These are phyloP conservation scores for Dictyostelium purpureum DNA, from an alignment of 78 protist species.

Conservation along the genomic window DNA sequence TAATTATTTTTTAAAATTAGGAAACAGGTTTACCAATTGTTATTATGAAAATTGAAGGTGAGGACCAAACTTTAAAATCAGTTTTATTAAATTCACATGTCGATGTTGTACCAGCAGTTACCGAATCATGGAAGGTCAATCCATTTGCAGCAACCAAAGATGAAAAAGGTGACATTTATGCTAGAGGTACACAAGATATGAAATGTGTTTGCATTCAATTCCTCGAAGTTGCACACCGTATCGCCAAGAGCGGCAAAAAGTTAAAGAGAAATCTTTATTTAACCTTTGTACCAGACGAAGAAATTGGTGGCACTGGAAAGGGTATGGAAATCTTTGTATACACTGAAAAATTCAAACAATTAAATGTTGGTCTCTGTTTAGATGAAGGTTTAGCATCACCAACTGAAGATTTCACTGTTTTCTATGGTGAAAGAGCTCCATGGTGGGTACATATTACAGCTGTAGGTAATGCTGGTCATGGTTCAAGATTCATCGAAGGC, in stretches of 20 bases:
- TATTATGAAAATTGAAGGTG: constrained; percentile 81
- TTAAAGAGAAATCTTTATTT: constrained; percentile 42
- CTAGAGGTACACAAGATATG: constrained; percentile 96
- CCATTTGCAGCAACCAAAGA: constrained; percentile 77
- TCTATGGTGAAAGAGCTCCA: constrained; percentile 90
- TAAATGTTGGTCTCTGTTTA: constrained; percentile 86
- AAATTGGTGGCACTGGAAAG: constrained; percentile 87
- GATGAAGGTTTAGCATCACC: constrained; percentile 91
- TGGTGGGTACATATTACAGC: constrained; percentile 84
- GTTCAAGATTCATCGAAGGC: constrained; percentile 82
- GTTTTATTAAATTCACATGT: constrained; percentile 89
- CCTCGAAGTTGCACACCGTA: constrained; percentile 60
- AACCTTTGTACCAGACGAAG: constrained; percentile 90
- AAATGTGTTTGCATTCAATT: constrained; percentile 92
- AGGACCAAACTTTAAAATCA: constrained; percentile 73
- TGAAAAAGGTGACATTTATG: constrained; percentile 81
- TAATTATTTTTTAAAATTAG: not conserved
- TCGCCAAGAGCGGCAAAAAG: constrained; percentile 1
- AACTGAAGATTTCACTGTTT: constrained; percentile 75
- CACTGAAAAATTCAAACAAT: constrained; percentile 16
- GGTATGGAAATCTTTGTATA: constrained; percentile 85
- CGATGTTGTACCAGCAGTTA: constrained; percentile 91
- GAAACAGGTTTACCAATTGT: constrained; percentile 76
- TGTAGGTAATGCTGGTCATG: constrained; percentile 92
- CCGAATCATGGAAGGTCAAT: constrained; percentile 73